Conservation (phyloP, 129 eudicot species). For the Cynara cardunculus region DNA sequence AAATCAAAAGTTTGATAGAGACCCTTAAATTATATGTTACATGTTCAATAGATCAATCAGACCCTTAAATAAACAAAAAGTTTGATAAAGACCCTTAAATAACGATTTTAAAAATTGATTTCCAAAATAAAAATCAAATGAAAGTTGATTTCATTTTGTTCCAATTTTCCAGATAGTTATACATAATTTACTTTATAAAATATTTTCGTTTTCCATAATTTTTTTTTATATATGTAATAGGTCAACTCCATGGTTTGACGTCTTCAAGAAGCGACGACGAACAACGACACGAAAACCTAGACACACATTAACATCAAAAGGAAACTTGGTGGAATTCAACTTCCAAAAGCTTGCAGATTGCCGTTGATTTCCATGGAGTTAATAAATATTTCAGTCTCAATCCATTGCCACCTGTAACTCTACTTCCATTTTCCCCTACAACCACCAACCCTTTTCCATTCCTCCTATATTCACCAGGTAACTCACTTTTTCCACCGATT, state of each 20-base stretch:
- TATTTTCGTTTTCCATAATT: too few relatives aligned
- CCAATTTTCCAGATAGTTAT: too few relatives aligned
- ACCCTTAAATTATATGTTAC: too few relatives aligned
- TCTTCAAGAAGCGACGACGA: neutral
- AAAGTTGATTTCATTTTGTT: too few relatives aligned
- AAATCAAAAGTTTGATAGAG: too few relatives aligned
- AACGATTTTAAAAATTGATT: too few relatives aligned
- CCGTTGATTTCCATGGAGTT: neutral
- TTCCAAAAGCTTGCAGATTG: neutral
- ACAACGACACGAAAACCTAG: neutral
- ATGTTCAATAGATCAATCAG: too few relatives aligned
- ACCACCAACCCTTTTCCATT: constrained; percentile 16
- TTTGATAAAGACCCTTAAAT: too few relatives aligned
- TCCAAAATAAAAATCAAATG: too few relatives aligned
- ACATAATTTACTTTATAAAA: too few relatives aligned
- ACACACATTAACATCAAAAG: neutral
- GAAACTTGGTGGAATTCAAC: constrained; percentile 17
- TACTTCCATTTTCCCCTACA: neutral
- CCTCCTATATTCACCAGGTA: neutral
- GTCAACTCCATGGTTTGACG: constrained; percentile 15
- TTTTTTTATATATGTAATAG: neutral
- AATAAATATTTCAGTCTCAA: neutral
- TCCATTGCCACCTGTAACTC: constrained; percentile 17
- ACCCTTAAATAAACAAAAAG: too few relatives aligned
- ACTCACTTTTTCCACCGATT: neutral